Conservation (phyloP, 768 basidiomycete genomes). For the Auriscalpium vulgare region DNA sequence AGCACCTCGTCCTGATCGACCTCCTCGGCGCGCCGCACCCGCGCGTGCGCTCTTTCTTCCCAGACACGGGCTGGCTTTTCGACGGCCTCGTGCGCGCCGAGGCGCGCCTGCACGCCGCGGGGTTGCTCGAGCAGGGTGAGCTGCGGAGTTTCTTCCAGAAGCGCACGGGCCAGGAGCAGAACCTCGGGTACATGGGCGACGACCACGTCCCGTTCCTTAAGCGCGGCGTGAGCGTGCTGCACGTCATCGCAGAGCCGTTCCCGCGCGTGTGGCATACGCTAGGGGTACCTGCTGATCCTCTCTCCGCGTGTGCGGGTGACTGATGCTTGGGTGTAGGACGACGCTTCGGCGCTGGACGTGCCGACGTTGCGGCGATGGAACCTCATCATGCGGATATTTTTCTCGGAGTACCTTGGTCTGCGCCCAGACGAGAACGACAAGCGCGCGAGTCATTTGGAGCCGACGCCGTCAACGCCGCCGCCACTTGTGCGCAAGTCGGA, state of each 20-base stretch:
- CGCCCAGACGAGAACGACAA: constrained; percentile 31
- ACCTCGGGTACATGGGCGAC: constrained; percentile 68
- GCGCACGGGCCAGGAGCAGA: constrained; percentile 31
- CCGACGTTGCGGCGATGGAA: constrained; percentile 88
- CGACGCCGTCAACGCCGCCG: background rate
- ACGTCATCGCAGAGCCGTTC: constrained; percentile 86
- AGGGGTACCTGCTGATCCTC: constrained; percentile 35
- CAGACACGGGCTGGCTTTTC: constrained; percentile 90
- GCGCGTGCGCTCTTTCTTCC: constrained; percentile 69
- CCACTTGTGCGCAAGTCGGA: constrained; percentile 9
- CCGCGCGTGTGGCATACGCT: constrained; percentile 86
- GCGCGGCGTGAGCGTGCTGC: constrained; percentile 79
- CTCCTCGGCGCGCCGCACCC: constrained; percentile 78
- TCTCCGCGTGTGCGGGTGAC: background rate
- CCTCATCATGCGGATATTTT: constrained; percentile 77
- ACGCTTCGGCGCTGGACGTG: constrained; percentile 77
- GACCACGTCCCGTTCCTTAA: constrained; percentile 89
- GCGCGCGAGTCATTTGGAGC: background rate
- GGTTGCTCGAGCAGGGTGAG: constrained; percentile 38
- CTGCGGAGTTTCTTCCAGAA: constrained; percentile 58
- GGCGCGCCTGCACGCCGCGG: constrained; percentile 55
- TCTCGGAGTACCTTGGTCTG: constrained; percentile 82
- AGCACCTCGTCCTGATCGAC: constrained; percentile 89
- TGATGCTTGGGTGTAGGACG: constrained; percentile 50
- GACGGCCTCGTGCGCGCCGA: constrained; percentile 72